A percentile compares a stretch with the other conserved stretches of the same genome.
Evolutionary conservation across 805 yeast species (phyloP).

Genomic region (Blastobotrys americana): DNA sequence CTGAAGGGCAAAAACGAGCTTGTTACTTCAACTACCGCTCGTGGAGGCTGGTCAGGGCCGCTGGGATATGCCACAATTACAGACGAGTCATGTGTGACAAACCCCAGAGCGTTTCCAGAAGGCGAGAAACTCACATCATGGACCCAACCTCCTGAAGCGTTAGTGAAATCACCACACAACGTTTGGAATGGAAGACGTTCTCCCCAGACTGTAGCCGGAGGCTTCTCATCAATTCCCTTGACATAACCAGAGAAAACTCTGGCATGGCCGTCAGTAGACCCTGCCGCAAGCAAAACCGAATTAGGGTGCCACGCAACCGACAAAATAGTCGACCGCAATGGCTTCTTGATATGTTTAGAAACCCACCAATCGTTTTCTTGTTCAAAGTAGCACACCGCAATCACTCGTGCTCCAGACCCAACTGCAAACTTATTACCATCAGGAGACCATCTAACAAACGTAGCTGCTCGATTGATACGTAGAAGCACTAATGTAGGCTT

Average conservation of each 20-base stretch:
- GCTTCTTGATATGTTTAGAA: conserved; percentile 92
- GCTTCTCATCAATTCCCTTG: conserved; percentile 81
- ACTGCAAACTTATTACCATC: conserved; percentile 94
- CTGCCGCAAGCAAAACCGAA: conserved; percentile 77
- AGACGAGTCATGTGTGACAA: conserved; percentile 82
- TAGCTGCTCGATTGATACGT: conserved; percentile 93
- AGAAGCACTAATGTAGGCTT: conserved; percentile 88
- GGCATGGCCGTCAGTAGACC: conserved; percentile 90
- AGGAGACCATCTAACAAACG: conserved; percentile 92
- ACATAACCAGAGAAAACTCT: conserved; percentile 83
- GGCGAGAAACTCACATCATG: conserved; percentile 87
- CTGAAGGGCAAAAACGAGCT: conserved; percentile 76
- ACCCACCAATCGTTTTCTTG: conserved; percentile 99
- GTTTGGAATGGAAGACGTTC: conserved; percentile 92
- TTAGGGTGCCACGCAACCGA: conserved; percentile 91
- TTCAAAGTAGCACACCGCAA: conserved; percentile 95
- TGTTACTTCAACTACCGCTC: conserved; percentile 48
- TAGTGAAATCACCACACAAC: conserved; percentile 70
- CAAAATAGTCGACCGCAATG: conserved; percentile 81
- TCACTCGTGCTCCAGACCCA: conserved; percentile 88
- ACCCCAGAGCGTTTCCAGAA: conserved; percentile 68
- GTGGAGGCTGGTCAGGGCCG: conserved; percentile 59
- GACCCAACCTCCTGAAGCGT: conserved; percentile 77
- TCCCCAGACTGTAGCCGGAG: conserved; percentile 84
- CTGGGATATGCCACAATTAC: conserved; percentile 71